These are phyloP conservation scores for Colletotrichum spinosum DNA, from an alignment of 2,329 filamentous ascomycete genomes.

Conservation along the genomic window DNA sequence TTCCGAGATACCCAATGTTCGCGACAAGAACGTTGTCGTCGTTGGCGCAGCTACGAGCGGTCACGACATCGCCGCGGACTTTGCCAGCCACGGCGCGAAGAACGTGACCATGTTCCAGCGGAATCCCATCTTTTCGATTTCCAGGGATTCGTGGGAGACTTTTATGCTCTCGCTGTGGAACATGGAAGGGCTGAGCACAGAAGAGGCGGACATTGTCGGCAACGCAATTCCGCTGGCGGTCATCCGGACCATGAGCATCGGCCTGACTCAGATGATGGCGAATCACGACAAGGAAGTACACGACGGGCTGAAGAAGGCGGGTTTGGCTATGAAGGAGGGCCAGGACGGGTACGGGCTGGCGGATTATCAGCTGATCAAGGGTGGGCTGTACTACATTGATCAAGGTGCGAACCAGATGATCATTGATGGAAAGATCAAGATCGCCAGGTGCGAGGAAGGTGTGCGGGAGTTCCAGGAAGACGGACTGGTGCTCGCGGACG, in stretches of 20 bases:
- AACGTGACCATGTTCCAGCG: slow-evolving; percentile 66
- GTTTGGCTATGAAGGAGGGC: slow-evolving; percentile 53
- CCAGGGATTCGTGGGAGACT: slow-evolving; percentile 52
- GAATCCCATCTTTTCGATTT: slow-evolving; percentile 61
- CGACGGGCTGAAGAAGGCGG: slow-evolving; percentile 57
- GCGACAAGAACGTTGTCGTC: slow-evolving; percentile 57
- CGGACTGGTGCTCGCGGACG: slow-evolving; percentile 46
- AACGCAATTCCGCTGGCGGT: slow-evolving; percentile 60
- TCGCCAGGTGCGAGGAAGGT: slow-evolving; percentile 45
- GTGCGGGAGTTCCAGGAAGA: slow-evolving; percentile 46
- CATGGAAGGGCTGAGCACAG: slow-evolving; percentile 54
- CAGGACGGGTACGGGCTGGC: slow-evolving; percentile 50
- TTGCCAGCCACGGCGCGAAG: slow-evolving; percentile 57
- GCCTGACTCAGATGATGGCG: slow-evolving; percentile 53
- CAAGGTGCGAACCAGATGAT: slow-evolving; percentile 53
- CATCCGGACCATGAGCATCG: slow-evolving; percentile 56
- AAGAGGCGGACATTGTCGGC: slow-evolving; percentile 61
- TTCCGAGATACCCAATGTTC: slow-evolving; percentile 41
- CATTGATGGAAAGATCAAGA: slow-evolving; percentile 53
- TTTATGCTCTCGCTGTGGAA: slow-evolving; percentile 54
- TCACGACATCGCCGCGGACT: slow-evolving; percentile 64
- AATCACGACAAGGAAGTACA: slow-evolving; percentile 55
- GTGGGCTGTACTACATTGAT: slow-evolving; percentile 57
- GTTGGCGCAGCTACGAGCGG: slow-evolving; percentile 62
- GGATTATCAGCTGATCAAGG: slow-evolving; percentile 51